Conservation (phyloP, 2,329 filamentous ascomycete species). For the Phialophora expanda region DNA sequence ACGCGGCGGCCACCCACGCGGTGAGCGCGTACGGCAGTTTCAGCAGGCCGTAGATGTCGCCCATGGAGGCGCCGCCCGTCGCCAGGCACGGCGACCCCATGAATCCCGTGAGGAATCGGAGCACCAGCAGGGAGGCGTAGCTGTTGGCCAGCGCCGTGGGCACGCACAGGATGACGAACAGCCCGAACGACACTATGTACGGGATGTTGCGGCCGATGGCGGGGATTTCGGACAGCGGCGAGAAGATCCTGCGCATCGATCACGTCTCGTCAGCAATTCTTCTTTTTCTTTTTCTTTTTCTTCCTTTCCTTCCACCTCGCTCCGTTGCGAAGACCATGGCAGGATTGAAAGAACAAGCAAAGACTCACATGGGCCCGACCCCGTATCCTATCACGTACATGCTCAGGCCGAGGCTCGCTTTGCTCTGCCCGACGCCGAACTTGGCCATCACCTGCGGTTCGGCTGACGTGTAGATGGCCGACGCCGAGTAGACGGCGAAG, state of each 20-base stretch:
- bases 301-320: not conserved
- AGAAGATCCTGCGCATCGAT: conserved; percentile 56
- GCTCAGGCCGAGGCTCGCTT: conserved; percentile 44
- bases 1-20: conserved; percentile 59
- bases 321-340: not conserved
- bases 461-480: conserved; percentile 44
- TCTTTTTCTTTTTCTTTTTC: not conserved
- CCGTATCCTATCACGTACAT: conserved; percentile 54
- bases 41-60: conserved; percentile 58
- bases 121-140: conserved; percentile 67
- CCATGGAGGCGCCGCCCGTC: conserved; percentile 57
- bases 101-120: conserved; percentile 69
- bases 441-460: conserved; percentile 39
- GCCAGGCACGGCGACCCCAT: conserved; percentile 70
- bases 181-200: conserved; percentile 69
- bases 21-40: conserved; percentile 64
- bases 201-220: conserved; percentile 69
- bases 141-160: conserved; percentile 68
- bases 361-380: conserved; percentile 48
- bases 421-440: conserved; percentile 42
- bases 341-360: not conserved
- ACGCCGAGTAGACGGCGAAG: conserved; percentile 47
- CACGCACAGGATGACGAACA: conserved; percentile 71
- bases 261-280: not conserved
- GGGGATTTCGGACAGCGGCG: conserved; percentile 70